Conservation (phyloP, 495 filamentous ascomycete genomes). For the Tuber magnatum region DNA sequence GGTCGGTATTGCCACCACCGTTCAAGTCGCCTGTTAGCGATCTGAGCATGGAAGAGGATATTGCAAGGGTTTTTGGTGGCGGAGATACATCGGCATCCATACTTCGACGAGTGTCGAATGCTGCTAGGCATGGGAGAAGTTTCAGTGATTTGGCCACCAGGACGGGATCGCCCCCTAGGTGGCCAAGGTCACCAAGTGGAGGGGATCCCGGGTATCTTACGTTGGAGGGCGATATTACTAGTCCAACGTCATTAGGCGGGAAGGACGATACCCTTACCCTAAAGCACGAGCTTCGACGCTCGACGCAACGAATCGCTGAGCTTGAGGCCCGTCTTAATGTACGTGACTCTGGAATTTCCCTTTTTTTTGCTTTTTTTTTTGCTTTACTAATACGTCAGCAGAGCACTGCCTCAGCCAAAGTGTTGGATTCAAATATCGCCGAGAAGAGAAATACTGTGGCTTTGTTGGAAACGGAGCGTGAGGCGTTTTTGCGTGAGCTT, state of each 20-base stretch:
- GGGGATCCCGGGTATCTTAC: slow-evolving; percentile 48
- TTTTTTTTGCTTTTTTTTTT: not conserved
- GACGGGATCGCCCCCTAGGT: slow-evolving; percentile 45
- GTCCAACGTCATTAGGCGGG: slow-evolving; percentile 60
- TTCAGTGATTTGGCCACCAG: slow-evolving; percentile 56
- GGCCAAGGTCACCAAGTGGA: slow-evolving; percentile 66
- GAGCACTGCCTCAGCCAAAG: slow-evolving; percentile 66
- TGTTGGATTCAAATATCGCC: slow-evolving; percentile 73
- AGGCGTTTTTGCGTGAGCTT: slow-evolving; percentile 88
- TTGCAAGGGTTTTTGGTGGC: slow-evolving; percentile 67
- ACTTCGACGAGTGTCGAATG: slow-evolving; percentile 80
- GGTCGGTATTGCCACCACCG: slow-evolving; percentile 31
- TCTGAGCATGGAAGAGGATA: slow-evolving; percentile 85
- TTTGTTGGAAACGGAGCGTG: slow-evolving; percentile 86
- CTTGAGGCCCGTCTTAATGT: slow-evolving; percentile 63
- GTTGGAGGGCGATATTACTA: slow-evolving; percentile 59
- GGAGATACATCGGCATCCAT: slow-evolving; percentile 67
- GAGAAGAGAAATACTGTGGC: slow-evolving; percentile 96
- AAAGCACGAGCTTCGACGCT: slow-evolving; percentile 68
- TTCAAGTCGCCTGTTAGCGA: slow-evolving; percentile 53
- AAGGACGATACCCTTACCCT: slow-evolving; percentile 67
- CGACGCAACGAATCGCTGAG: slow-evolving; percentile 72
- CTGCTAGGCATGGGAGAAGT: slow-evolving; percentile 86
- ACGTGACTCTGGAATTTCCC: slow-evolving; percentile 12
- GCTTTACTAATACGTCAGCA: slow-evolving; percentile 45